A percentile compares a stretch with the other conserved stretches of the same genome.
These are phyloP conservation scores for Sporothrix sp. DNA, from an alignment of 2,329 filamentous ascomycete species.

Conservation along the genomic window DNA sequence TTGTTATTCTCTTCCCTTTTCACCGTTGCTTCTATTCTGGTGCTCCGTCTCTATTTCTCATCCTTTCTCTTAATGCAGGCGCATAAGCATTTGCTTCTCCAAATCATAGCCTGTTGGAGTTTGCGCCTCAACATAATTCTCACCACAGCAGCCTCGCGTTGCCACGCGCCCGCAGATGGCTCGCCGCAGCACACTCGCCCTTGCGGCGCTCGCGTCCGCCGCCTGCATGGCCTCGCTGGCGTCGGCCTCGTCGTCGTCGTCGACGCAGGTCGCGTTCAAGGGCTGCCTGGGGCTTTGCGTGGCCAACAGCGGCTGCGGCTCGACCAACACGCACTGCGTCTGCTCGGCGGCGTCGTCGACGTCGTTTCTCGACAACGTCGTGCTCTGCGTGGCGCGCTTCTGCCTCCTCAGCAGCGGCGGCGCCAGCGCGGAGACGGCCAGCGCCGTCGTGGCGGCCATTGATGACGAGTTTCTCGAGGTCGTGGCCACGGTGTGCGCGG, in stretches of 20 bases:
- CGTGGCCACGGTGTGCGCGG: slow-evolving; percentile 12
- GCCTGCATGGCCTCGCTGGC: neutral
- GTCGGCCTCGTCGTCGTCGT: neutral
- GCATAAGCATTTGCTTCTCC: too few relatives aligned
- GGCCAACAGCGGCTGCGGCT: slow-evolving; percentile 13
- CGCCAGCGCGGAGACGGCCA: neutral
- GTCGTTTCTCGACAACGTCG: slow-evolving; percentile 14
- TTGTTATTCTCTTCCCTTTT: too few relatives aligned
- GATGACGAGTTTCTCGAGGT: slow-evolving; percentile 12
- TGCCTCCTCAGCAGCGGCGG: slow-evolving; percentile 11
- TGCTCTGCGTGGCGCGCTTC: slow-evolving; percentile 14
- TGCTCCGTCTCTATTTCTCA: neutral
- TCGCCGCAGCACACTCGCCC: neutral
- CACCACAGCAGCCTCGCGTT: too few relatives aligned
- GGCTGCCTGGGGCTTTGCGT: slow-evolving; percentile 17
- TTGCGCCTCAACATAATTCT: neutral
- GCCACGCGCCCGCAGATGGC: too few relatives aligned
- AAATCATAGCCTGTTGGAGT: neutral
- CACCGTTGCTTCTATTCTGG: too few relatives aligned
- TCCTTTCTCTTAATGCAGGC: too few relatives aligned
- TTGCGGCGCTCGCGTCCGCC: neutral
- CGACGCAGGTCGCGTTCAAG: slow-evolving; percentile 7
- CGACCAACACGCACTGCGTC: slow-evolving; percentile 13
- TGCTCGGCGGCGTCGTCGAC: slow-evolving; percentile 8
- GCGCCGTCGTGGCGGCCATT: slow-evolving; percentile 5